Percentiles rank a stretch among this genome's conserved stretches.
These are phyloP conservation scores for Polyrhizophydium stewartii DNA, from an alignment of 371 early-diverging fungal species.

Conservation along the genomic window DNA sequence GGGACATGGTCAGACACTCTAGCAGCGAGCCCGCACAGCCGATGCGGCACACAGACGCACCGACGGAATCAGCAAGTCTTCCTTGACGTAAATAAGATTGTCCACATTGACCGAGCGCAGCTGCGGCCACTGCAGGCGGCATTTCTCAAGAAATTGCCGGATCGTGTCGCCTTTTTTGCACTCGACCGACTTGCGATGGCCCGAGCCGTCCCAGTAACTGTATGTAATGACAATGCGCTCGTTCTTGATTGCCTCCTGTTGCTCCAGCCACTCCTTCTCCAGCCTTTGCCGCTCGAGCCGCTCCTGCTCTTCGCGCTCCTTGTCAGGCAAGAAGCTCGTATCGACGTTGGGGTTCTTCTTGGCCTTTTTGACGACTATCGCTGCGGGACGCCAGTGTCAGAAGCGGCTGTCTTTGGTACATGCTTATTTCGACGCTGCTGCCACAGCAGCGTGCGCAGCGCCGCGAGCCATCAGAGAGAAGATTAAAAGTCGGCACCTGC, in stretches of 20 bases:
- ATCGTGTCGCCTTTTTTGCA: constrained; percentile 91
- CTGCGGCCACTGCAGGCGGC: constrained; percentile 75
- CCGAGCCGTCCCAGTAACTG: constrained; percentile 94
- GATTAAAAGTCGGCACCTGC: too few relatives aligned
- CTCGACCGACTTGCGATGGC: constrained; percentile 81
- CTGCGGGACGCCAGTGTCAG: too few relatives aligned
- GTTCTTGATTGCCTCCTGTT: constrained; percentile 66
- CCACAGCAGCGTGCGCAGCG: background rate
- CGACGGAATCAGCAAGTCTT: constrained; percentile 94
- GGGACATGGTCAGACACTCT: too few relatives aligned
- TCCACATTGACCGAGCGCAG: constrained; percentile 79
- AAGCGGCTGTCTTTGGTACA: too few relatives aligned
- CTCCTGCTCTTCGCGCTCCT: constrained; percentile 81
- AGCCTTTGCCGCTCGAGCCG: constrained; percentile 69
- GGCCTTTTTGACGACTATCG: constrained; percentile 53
- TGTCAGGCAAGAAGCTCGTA: constrained; percentile 91
- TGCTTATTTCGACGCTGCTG: too few relatives aligned
- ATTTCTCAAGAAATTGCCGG: constrained; percentile 78
- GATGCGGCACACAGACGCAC: constrained; percentile 35
- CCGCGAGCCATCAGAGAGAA: constrained; percentile 28
- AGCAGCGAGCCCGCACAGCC: too few relatives aligned
- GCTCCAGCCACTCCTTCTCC: constrained; percentile 68
- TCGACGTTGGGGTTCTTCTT: constrained; percentile 88
- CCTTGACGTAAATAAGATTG: constrained; percentile 88
- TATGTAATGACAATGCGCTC: constrained; percentile 83